Evolutionary conservation across 495 filamentous ascomycete species (phyloP).

Genomic region (Astrothelium macrocarpum): DNA sequence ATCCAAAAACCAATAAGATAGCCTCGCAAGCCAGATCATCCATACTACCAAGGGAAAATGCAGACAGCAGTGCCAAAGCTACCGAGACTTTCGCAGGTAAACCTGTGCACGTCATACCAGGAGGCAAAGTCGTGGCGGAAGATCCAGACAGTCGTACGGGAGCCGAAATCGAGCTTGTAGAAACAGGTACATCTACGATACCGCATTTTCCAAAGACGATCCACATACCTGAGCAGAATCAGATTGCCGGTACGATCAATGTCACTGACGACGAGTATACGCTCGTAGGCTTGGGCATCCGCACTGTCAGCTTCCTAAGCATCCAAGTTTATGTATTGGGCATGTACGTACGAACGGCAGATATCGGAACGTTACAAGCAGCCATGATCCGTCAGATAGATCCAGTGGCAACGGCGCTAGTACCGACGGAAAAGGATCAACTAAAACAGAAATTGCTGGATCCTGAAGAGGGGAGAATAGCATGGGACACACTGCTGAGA

Average conservation of each 20-base stretch:
- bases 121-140: conserved; percentile 48
- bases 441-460: conserved; percentile 61
- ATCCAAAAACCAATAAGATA: conserved; percentile 25
- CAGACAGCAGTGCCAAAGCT: conserved; percentile 16
- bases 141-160: conserved; percentile 32
- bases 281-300: conserved; percentile 74
- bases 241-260: conserved; percentile 23
- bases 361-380: conserved; percentile 53
- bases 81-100: conserved; percentile 29
- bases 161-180: conserved; percentile 54
- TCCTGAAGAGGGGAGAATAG: conserved; percentile 50
- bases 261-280: conserved; percentile 59
- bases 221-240: conserved; percentile 38
- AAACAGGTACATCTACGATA: conserved; percentile 73
- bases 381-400: conserved; percentile 41
- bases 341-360: conserved; percentile 71
- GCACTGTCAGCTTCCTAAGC: conserved; percentile 80
- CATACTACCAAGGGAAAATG: conserved; percentile 10
- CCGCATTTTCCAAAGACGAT: conserved; percentile 73
- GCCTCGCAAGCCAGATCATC: neutral
- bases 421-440: conserved; percentile 64
- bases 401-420: conserved; percentile 62
- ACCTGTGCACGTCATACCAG: conserved; percentile 38
- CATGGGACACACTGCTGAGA: conserved; percentile 64
- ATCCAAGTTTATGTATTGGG: conserved; percentile 94